Evolutionary conservation across 2,329 filamentous ascomycete species (phyloP).

Genomic region (Aspergillus ruber): DNA sequence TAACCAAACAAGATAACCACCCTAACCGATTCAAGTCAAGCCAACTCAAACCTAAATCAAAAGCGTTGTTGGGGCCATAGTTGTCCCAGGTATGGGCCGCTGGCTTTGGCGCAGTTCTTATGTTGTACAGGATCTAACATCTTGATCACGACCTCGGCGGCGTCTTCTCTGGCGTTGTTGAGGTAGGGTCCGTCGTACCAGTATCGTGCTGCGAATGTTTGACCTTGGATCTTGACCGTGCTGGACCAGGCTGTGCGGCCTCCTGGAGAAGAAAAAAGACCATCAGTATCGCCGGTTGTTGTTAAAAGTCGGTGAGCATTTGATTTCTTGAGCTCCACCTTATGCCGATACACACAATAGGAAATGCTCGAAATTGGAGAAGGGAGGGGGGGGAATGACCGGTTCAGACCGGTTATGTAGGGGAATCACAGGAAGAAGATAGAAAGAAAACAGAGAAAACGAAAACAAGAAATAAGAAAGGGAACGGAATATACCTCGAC

Average conservation of each 20-base stretch:
- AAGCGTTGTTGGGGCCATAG: slow-evolving; percentile 12
- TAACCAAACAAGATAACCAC: slow-evolving; percentile 4
- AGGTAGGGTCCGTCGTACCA: slow-evolving; percentile 89
- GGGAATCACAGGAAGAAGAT: slow-evolving; percentile 11
- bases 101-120: slow-evolving; percentile 8
- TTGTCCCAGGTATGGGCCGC: slow-evolving; percentile 18
- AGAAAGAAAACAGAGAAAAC: slow-evolving; percentile 23
- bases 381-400: background rate
- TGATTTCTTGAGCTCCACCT: slow-evolving; percentile 17
- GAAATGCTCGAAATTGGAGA: slow-evolving; percentile 2
- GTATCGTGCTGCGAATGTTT: slow-evolving; percentile 64
- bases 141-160: slow-evolving; percentile 66
- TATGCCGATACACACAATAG: slow-evolving; percentile 15
- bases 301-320: slow-evolving; percentile 30
- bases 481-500: slow-evolving; percentile 52
- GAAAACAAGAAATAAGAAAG: slow-evolving; percentile 13
- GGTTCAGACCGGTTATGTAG: background rate
- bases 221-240: slow-evolving; percentile 64
- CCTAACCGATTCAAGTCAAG: slow-evolving; percentile 1
- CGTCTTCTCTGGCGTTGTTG: slow-evolving; percentile 83
- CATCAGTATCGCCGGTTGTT: slow-evolving; percentile 18
- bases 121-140: slow-evolving; percentile 18
- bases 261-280: slow-evolving; percentile 46
- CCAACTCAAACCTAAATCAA: slow-evolving; percentile 7
- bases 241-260: slow-evolving; percentile 89